Evolutionary conservation across 805 yeast genomes (phyloP).

Genomic region (Metschnikowia cubensis): DNA sequence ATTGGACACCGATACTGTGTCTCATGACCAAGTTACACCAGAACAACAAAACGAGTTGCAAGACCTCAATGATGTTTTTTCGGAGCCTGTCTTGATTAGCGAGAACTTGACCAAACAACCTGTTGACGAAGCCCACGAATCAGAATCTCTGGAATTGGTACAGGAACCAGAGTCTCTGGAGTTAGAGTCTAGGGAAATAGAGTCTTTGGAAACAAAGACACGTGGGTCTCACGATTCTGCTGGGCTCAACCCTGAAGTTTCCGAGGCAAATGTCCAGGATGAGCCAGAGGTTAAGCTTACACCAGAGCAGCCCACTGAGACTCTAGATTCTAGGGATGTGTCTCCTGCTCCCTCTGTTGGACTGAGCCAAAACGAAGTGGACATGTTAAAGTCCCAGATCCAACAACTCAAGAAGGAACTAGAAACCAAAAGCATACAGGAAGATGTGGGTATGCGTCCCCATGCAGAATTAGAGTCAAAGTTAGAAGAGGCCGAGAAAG

Average conservation of each 20-base stretch:
- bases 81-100: not conserved
- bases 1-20: not conserved
- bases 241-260: not conserved
- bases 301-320: too few species aligned
- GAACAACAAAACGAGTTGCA: not conserved
- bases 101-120: not conserved
- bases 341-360: not conserved
- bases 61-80: not conserved
- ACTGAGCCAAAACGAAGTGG: not conserved
- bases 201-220: too few species aligned
- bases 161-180: too few species aligned
- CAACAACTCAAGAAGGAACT: slow-evolving; percentile 4
- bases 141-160: not conserved
- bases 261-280: not conserved
- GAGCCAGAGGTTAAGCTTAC: not conserved
- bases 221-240: too few species aligned
- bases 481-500: slow-evolving; percentile 24
- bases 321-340: not conserved
- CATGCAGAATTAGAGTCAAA: not conserved
- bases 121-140: not conserved
- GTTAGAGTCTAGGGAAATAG: too few species aligned
- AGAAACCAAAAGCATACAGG: not conserved
- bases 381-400: slow-evolving; percentile 1
- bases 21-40: not conserved
- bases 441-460: not conserved